phyloP scores from a whole-genome alignment of 83 land plant genomes.

The Thuja plicata region DNA sequence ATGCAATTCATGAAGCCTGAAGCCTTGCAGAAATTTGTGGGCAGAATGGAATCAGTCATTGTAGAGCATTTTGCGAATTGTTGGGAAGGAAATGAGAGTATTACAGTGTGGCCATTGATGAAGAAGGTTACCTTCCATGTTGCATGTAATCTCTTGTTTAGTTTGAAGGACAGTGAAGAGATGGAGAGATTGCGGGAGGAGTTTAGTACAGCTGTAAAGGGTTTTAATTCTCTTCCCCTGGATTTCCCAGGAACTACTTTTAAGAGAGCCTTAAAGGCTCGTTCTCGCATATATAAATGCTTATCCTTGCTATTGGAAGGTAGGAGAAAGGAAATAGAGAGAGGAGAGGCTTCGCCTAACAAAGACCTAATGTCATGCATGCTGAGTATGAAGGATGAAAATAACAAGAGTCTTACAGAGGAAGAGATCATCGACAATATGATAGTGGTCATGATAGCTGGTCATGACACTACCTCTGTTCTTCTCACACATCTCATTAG shows the following conservation, averaged over 20 bases:
- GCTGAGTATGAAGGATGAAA: constrained; percentile 21
- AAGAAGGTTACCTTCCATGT: not conserved
- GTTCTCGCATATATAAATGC: constrained; percentile 5
- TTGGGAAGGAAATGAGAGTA: not conserved
- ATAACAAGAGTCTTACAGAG: not conserved
- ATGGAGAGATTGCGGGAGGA: constrained; percentile 5
- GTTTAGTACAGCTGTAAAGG: constrained; percentile 25
- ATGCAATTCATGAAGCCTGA: not conserved
- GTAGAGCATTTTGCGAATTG: not conserved
- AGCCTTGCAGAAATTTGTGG: constrained; percentile 7
- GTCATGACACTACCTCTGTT: constrained; percentile 16
- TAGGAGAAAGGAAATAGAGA: constrained; percentile 17
- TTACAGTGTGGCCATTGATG: too few relatives aligned
- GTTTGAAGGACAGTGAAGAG: constrained; percentile 15
- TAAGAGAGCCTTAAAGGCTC: constrained; percentile 23
- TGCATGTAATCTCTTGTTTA: not conserved
- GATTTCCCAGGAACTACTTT: constrained; percentile 43
- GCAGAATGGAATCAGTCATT: not conserved
- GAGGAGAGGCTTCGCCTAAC: constrained; percentile 6
- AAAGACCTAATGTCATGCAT: constrained; percentile 41
- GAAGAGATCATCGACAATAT: constrained; percentile 15
- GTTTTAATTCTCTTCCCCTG: constrained; percentile 35
- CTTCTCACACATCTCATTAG: constrained; percentile 17
- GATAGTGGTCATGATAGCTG: constrained; percentile 10
- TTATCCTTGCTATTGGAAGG: constrained; percentile 11